These are phyloP conservation scores for Fraxinus greggii DNA, from an alignment of 305 asterid species.

Conservation along the genomic window DNA sequence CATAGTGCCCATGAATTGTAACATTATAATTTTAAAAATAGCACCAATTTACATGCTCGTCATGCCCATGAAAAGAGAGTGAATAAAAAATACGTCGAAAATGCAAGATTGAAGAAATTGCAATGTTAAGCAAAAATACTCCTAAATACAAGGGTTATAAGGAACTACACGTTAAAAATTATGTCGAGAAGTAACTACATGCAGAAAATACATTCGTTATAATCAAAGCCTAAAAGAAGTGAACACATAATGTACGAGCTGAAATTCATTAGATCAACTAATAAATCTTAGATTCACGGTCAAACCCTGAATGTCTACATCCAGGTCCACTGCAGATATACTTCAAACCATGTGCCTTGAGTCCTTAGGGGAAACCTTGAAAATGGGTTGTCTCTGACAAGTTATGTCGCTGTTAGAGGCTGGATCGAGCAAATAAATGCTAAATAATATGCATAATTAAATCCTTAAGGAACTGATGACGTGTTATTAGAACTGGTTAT, in stretches of 20 bases:
- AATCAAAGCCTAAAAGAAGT: background rate
- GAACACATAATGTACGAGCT: background rate
- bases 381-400: background rate
- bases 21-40: background rate
- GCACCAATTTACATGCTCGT: background rate
- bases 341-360: background rate
- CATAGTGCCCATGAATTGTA: background rate
- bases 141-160: background rate
- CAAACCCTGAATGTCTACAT: background rate
- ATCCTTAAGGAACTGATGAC: background rate
- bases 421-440: background rate
- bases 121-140: background rate
- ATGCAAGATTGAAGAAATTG: background rate
- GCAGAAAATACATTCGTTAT: background rate
- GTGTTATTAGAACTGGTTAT: background rate
- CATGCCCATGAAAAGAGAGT: background rate
- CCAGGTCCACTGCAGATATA: background rate
- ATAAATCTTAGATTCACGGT: background rate
- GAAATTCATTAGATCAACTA: background rate
- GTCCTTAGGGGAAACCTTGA: background rate
- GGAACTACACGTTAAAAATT: background rate
- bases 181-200: background rate
- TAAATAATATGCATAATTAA: background rate
- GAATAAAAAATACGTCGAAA: background rate
- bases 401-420: background rate